phyloP scores from a whole-genome alignment of 345 rosid species.

The Dimocarpus longan region DNA sequence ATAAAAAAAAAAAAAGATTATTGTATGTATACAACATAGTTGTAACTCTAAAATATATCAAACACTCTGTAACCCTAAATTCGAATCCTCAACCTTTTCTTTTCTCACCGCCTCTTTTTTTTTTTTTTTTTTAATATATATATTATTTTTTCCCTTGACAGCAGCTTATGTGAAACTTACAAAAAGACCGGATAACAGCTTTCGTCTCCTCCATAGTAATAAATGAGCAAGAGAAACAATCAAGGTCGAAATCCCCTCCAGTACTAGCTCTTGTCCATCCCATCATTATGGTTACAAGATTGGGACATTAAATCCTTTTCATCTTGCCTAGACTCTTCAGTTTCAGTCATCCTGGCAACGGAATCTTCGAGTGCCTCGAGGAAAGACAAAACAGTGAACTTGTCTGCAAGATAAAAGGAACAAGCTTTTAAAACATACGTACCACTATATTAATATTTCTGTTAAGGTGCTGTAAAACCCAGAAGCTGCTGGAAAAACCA shows the following conservation, averaged over 20 bases:
- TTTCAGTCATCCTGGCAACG: constrained; percentile 37
- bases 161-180: neutral
- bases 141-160: neutral
- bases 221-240: neutral
- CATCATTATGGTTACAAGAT: constrained; percentile 43
- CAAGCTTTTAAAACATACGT: neutral
- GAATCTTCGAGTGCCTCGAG: constrained; percentile 99
- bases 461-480: neutral
- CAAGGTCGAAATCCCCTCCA: neutral
- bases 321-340: constrained; percentile 39
- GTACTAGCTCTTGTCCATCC: constrained; percentile 64
- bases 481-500: neutral
- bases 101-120: constrained; percentile 1
- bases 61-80: neutral
- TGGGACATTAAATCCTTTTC: constrained; percentile 46
- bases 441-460: neutral
- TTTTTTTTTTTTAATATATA: neutral
- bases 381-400: constrained; percentile 79
- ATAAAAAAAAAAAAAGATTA: neutral
- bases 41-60: neutral
- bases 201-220: neutral
- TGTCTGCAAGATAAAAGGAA: constrained; percentile 56
- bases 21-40: neutral
- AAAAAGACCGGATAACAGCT: neutral
- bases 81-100: constrained; percentile 4